Base-by-base conservation (phyloP, 2,329 filamentous ascomycete genomes). In the Xylariaceae sp. region DNA sequence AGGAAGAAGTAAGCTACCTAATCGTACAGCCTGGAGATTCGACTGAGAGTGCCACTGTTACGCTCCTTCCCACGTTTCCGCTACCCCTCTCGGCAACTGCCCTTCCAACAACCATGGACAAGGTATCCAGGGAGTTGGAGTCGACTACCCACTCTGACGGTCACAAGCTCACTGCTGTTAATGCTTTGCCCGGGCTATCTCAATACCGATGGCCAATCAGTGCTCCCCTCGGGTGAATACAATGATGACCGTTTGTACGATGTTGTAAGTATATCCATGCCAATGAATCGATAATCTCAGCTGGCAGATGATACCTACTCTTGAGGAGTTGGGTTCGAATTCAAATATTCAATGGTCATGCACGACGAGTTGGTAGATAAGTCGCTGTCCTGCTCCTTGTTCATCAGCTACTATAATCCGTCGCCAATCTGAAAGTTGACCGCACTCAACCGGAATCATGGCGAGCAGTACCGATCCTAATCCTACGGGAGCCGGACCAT, bases 191-290 rank as follows among this genome's bases (percentile, higher is more conserved):
- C 10, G 17, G 47, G 35, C 15, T 47, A 53, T 18, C 23, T 30
- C 30, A 47, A 23, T 58, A 11, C 50, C 9, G 9, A 10, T 44
- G 35, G 39, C 45, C 15, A 57, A 60, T 59, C 55, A 54, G 49
- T 53, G 15, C 34, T 55, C 42, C 37, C 11, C 52, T 44, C 39
- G 59, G 57, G 35, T 56, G 50, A 62, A 54, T 62, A 18, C 47
- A 30, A 42, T 42, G 37, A 42, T 13, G 37, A 42, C 11, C 9
- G 1, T 10, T 42, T 42, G 37, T 13, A 11, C 37, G 37, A 42
- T 10, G 37, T 13, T 1, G 11, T 42, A 42, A 2, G 37, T 42
- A 10, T 42, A 42, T 42, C 8, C 8, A 42, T 42, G 11, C 37
- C 11, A 13, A 42, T 42, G 37, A 9, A 42, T 11, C 9, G 37